A percentile compares a stretch with the other conserved stretches of the same genome.
phyloP scores from a whole-genome alignment of 1,284 basidiomycete species.

The Ceratobasidium sp. region DNA sequence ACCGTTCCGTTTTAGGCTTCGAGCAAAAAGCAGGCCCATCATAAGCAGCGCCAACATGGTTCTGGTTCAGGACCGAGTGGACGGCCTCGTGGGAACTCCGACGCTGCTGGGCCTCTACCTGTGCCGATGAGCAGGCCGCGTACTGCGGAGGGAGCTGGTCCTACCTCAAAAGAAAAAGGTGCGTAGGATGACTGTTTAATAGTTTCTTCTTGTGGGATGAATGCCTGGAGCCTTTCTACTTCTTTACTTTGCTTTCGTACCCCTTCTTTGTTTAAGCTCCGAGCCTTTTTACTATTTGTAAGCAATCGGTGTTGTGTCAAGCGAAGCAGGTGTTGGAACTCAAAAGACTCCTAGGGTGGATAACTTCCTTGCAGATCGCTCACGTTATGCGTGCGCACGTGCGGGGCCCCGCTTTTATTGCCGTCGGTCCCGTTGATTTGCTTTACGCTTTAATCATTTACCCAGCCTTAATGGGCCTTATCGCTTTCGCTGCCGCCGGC shows the following conservation, averaged over 20 bases:
- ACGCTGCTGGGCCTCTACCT: slow-evolving; percentile 13
- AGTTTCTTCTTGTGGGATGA: neutral
- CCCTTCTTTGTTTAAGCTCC: neutral
- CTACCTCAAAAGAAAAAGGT: slow-evolving; percentile 27
- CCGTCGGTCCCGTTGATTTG: slow-evolving; percentile 1
- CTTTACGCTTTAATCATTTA: slow-evolving; percentile 24
- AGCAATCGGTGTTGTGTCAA: slow-evolving; percentile 15
- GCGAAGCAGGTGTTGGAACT: neutral
- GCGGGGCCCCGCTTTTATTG: slow-evolving; percentile 35
- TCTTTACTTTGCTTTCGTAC: neutral
- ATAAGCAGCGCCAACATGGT: slow-evolving; percentile 39
- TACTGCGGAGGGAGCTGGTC: slow-evolving; percentile 32
- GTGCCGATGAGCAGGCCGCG: slow-evolving; percentile 11
- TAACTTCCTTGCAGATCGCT: neutral
- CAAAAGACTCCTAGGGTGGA: neutral
- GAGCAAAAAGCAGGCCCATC: slow-evolving; percentile 40
- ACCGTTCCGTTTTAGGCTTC: slow-evolving; percentile 29
- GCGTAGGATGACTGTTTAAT: slow-evolving; percentile 13
- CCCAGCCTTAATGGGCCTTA: slow-evolving; percentile 10
- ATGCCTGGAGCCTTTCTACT: neutral
- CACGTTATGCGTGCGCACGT: neutral
- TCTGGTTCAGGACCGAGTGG: slow-evolving; percentile 32
- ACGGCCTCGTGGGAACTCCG: slow-evolving; percentile 39
- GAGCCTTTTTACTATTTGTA: slow-evolving; percentile 25
- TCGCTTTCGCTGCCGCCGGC: slow-evolving; percentile 18